A percentile compares a stretch with the other conserved stretches of the same genome.
Conservation (phyloP, 139 green algal genomes). For the Bryopsis sp. region DNA sequence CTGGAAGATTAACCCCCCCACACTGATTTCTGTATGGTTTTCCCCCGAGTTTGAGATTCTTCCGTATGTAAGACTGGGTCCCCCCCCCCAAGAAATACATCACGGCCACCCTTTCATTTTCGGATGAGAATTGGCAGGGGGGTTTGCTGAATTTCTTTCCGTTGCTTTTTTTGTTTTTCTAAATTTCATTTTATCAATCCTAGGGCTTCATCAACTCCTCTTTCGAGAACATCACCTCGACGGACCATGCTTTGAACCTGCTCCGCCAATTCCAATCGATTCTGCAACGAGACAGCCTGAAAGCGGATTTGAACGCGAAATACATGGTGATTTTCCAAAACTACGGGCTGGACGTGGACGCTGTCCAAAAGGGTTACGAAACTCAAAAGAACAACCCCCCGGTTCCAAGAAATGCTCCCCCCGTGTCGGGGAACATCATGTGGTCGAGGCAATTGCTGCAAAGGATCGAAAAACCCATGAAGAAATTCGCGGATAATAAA, state of each 20-base stretch:
- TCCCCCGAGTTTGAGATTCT: too few species aligned
- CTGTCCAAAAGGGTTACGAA: conserved; percentile 85
- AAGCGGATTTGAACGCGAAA: conserved; percentile 50
- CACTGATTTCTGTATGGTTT: too few species aligned
- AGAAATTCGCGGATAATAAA: conserved; percentile 67
- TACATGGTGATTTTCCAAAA: conserved; percentile 84
- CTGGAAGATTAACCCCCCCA: too few species aligned
- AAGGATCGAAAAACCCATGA: conserved; percentile 87
- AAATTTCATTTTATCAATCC: conserved; percentile 7
- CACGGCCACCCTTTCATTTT: too few species aligned
- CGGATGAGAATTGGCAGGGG: too few species aligned
- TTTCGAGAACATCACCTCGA: conserved; percentile 80
- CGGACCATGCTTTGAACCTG: conserved; percentile 77
- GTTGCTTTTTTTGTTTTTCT: neutral
- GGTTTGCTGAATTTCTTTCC: too few species aligned
- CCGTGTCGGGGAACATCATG: conserved; percentile 72
- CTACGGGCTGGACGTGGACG: conserved; percentile 75
- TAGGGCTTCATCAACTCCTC: conserved; percentile 77
- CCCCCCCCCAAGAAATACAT: too few species aligned
- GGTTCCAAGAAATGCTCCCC: conserved; percentile 71
- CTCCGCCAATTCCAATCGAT: conserved; percentile 81
- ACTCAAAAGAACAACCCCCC: conserved; percentile 76
- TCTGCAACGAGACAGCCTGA: conserved; percentile 71
- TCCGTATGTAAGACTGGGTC: too few species aligned
- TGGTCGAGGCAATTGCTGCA: conserved; percentile 84